A percentile compares a stretch with the other conserved stretches of the same genome.
Conservation (phyloP, 192 early-diverging fungal genomes). For the Geranomyces variabilis region DNA sequence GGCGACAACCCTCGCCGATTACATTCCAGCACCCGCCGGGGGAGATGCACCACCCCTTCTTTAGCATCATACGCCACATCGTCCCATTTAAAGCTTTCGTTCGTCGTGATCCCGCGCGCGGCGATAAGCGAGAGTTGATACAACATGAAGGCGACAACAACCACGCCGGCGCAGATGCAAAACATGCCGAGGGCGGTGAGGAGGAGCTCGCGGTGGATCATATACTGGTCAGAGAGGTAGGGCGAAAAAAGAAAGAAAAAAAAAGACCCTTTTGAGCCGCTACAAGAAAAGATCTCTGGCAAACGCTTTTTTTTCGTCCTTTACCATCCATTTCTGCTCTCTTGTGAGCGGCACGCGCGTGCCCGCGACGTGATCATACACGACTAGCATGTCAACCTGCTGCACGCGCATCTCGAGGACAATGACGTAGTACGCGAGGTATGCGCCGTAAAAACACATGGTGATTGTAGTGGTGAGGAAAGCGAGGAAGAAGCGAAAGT, state of each 20-base stretch:
- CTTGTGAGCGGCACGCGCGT: conserved; percentile 26
- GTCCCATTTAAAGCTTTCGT: conserved; percentile 58
- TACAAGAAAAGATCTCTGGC: too few species aligned
- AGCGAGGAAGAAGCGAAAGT: conserved; percentile 52
- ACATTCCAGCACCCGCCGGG: background rate
- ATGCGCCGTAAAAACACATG: conserved; percentile 45
- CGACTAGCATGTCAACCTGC: conserved; percentile 25
- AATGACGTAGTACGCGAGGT: conserved; percentile 35
- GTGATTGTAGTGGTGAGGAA: conserved; percentile 43
- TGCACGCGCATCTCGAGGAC: conserved; percentile 36
- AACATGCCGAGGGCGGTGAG: conserved; percentile 46
- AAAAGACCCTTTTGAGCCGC: too few species aligned
- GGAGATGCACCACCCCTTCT: conserved; percentile 31
- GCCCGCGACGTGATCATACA: conserved; percentile 21
- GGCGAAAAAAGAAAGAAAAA: background rate
- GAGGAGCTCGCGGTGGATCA: conserved; percentile 38
- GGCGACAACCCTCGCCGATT: conserved; percentile 12
- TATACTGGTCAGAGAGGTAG: conserved; percentile 23
- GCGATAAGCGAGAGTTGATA: conserved; percentile 46
- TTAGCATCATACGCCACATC: conserved; percentile 45
- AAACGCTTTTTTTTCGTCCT: background rate
- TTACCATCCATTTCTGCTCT: conserved; percentile 44
- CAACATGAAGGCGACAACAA: conserved; percentile 43
- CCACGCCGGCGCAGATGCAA: conserved; percentile 38
- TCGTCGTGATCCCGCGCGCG: conserved; percentile 43